Evolutionary conservation across 345 rosid genomes (phyloP), one percentile per base, ranked within the genome.

Genomic region (Lumnitzera littorea): DNA sequence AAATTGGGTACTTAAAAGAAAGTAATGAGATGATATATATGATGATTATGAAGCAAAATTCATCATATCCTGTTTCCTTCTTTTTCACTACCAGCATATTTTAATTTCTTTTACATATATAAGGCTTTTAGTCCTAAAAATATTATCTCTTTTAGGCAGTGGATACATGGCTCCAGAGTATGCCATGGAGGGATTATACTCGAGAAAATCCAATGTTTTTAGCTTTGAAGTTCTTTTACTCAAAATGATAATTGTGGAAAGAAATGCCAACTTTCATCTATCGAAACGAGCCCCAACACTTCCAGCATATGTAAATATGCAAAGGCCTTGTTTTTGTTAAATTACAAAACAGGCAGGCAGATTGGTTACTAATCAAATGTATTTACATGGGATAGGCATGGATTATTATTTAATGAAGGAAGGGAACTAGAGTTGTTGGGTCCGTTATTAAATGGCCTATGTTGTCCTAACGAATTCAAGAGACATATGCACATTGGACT

Each of bases 121-220:
- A 20, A 20, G 20, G 20, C 20, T 20, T 20, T 20, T 20, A 20
- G 20, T 20, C 20, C 20, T 20, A 20, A 20, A 20, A 20, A 20
- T 20, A 36, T 36, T 36, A 9, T 48, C 2, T 13, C 29, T 48
- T 25, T 27, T 27, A 5, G 31, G 5, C 31, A 83, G 79, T 65
- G 86, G 83, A 60, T 85, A 83, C 56, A 72, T 85, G 86, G 83
- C 88, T 29, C 84, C 84, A 5, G 83, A 86, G 51, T 83, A 83
- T 56, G 80, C 60, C 11, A 62, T 67, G 68, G 74, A 62, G 2
- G 89, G 87, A 15, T 66, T 73, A 12, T 74, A 76, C 69, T 84
- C 87, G 0, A 67, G 60, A 20, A 84, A 86, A 25, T 78, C 87
- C 3, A 86, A 86, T 25, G 84, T 79, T 48, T 79, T 62, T 49